Percentiles rank a stretch among this genome's conserved stretches.
Evolutionary conservation across 1,139 yeast species (phyloP).

Genomic region (Maudiozyma humilis): DNA sequence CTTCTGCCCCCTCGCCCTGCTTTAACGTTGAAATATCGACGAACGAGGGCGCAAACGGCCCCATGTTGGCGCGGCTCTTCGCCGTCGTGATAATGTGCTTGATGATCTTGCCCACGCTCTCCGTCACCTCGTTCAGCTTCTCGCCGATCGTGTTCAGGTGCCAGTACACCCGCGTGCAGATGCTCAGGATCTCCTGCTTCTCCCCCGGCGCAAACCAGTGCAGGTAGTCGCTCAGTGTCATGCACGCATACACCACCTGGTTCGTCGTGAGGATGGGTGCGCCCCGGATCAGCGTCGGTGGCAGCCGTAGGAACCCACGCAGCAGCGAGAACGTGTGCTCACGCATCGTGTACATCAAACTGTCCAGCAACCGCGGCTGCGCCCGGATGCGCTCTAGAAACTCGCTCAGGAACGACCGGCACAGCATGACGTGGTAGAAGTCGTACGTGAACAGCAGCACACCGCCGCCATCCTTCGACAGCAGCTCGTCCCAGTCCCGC

Average conservation of each 20-base stretch:
- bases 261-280: constrained; percentile 44
- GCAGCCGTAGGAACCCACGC: constrained; percentile 36
- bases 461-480: constrained; percentile 39
- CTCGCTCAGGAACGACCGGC: constrained; percentile 34
- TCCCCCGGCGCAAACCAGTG: constrained; percentile 33
- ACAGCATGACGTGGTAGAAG: constrained; percentile 38
- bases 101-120: constrained; percentile 46
- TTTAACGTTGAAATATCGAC: constrained; percentile 1
- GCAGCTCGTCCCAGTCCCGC: constrained; percentile 36
- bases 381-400: constrained; percentile 18
- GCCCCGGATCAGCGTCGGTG: constrained; percentile 40
- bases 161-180: constrained; percentile 47
- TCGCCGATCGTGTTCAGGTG: constrained; percentile 47
- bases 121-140: constrained; percentile 46
- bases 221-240: constrained; percentile 41
- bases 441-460: constrained; percentile 38
- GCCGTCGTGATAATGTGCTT: constrained; percentile 41
- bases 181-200: constrained; percentile 34
- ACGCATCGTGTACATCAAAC: constrained; percentile 35
- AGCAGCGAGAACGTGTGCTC: constrained; percentile 38
- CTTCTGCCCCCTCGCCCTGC: neutral
- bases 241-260: constrained; percentile 44
- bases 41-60: constrained; percentile 7
- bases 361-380: constrained; percentile 19
- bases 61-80: constrained; percentile 18